A percentile compares a stretch with the other conserved stretches of the same genome.
phyloP scores from a whole-genome alignment of 2,329 filamentous ascomycete species.

The Fusarium newnesense region DNA sequence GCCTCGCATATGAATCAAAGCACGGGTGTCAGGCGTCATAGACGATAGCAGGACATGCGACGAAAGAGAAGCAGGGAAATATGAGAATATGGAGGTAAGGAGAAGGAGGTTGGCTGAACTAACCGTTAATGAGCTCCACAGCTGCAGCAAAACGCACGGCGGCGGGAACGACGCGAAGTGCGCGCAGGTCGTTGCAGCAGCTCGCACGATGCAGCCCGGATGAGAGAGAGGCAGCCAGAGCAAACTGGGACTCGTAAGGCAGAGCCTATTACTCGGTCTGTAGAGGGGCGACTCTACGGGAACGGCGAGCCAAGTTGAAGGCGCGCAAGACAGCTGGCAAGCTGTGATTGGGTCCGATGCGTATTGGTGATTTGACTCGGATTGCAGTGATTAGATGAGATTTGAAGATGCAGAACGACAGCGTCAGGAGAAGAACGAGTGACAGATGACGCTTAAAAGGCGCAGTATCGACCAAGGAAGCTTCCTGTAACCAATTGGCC shows the following conservation, averaged over 20 bases:
- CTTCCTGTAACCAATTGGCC: conserved; percentile 39
- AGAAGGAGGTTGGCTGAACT: conserved; percentile 42
- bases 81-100: conserved; percentile 36
- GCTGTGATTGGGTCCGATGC: conserved; percentile 48
- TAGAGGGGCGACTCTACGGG: conserved; percentile 34
- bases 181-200: conserved; percentile 36
- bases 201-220: conserved; percentile 42
- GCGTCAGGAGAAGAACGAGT: conserved; percentile 41
- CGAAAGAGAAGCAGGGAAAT: conserved; percentile 39
- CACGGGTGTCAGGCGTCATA: conserved; percentile 41
- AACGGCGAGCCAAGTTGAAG: conserved; percentile 39
- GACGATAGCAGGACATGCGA: conserved; percentile 20
- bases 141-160: conserved; percentile 38
- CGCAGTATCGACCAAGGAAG: conserved; percentile 29
- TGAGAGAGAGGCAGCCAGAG: conserved; percentile 43
- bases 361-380: conserved; percentile 37
- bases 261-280: conserved; percentile 26
- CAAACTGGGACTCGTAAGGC: conserved; percentile 19
- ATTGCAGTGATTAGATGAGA: conserved; percentile 40
- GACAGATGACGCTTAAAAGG: conserved; percentile 36
- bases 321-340: conserved; percentile 49
- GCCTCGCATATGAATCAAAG: conserved; percentile 46
- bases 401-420: conserved; percentile 32
- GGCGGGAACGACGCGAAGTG: conserved; percentile 36
- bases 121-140: conserved; percentile 42